Conservation (phyloP, 208 protist genomes). For the Crithidia acanthocephali region DNA sequence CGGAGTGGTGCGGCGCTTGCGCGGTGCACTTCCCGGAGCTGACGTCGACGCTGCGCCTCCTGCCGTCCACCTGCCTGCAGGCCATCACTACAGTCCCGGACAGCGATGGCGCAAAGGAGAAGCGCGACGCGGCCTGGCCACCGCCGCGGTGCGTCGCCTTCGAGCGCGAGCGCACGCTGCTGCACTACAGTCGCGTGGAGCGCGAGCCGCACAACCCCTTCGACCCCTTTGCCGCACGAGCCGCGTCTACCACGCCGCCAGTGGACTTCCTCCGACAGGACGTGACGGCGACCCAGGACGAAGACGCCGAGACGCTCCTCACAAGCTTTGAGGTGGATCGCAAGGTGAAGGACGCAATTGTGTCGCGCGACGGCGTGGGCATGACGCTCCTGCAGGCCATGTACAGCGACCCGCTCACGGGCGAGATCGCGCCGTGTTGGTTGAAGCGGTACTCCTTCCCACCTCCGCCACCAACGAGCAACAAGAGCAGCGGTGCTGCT, state of each 20-base stretch:
- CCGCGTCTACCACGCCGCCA: neutral
- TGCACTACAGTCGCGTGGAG: conserved; percentile 65
- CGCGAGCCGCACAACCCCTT: conserved; percentile 54
- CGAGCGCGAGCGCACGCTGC: conserved; percentile 68
- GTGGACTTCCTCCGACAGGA: conserved; percentile 17
- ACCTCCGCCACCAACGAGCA: neutral
- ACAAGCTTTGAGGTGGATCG: conserved; percentile 35
- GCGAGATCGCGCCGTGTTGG: conserved; percentile 63
- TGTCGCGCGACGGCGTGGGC: conserved; percentile 20
- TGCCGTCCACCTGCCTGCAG: conserved; percentile 55
- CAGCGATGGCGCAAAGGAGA: neutral
- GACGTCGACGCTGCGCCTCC: conserved; percentile 30
- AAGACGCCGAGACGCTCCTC: conserved; percentile 22
- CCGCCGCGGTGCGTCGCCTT: conserved; percentile 49
- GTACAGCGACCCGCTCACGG: conserved; percentile 59
- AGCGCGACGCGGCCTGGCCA: neutral
- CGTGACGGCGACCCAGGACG: neutral
- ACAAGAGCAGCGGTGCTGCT: too few relatives aligned
- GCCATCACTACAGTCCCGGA: conserved; percentile 19
- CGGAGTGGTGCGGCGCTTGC: conserved; percentile 57
- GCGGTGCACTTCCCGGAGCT: conserved; percentile 60
- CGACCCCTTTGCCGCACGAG: conserved; percentile 36
- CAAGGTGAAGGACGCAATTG: conserved; percentile 18
- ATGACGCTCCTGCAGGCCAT: conserved; percentile 54
- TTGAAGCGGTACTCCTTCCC: conserved; percentile 69